Base-by-base conservation (phyloP, 1,284 basidiomycete species). In the Chalciporus sp. region DNA sequence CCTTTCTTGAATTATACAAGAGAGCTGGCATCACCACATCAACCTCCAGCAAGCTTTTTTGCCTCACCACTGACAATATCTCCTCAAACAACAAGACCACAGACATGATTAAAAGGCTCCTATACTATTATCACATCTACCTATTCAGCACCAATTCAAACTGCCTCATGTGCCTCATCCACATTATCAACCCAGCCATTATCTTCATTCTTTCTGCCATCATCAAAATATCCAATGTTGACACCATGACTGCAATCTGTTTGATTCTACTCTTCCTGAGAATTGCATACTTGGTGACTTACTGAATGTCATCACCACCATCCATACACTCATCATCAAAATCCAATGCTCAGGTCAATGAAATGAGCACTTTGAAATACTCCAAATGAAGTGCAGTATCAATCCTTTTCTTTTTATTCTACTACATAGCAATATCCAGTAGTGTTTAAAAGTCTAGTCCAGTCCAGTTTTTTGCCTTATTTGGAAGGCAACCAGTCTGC, bases 181-280 rank as follows among this genome's bases (percentile, higher is more conserved):
- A 66, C 52, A 56, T 63, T 17, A 42, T 64, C 23, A 66, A 67
- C 33, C 51, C 66, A 1, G 50, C 28, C 0, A 55, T 56, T n/a
- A 42, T 61, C 39, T 59, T 51, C n/a, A 28, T 68, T 7, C 67
- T 68, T 64, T 26, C 16, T 1, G 47, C 47, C 20, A 58, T 69
- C 35, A 69, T 55, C 3, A 58, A 60, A 51, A 59, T 62, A 27
- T 54, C 58, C 4, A 51, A 49, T 4, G 41, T 64, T 16, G 57
- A 65, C 20, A 70, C 51, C 0, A 49, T 56, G 11, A 61, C 47
- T 7, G 64, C 61, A 0, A 70, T 69, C 35, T 69, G 42, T 70
- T 60, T 43, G 60, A 69, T 43, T 61, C 65, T 7, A 42, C 31
- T 4, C 46, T 51, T 10, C 31, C 42, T 10, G 48, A 57, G 28